Evolutionary conservation across 228 moss, liverwort and hornwort species (phyloP), one percentile per base, ranked within the genome.

Genomic region (Sphagnum magellanicum): DNA sequence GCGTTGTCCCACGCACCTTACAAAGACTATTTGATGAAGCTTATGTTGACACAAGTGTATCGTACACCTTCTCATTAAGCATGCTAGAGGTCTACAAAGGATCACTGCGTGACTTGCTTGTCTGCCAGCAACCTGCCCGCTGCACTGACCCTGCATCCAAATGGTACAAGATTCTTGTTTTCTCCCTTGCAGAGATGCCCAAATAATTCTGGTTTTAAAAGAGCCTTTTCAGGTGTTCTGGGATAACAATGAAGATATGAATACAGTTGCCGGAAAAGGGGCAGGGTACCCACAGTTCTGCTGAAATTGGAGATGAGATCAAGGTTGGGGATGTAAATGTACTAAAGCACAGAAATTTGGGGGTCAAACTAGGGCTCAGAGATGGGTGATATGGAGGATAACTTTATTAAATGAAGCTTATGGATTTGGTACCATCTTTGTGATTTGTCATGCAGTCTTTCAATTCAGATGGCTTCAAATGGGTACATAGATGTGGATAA

Each of bases 11-110:
- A 10, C 84, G 84, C 66, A 74, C 87, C 16, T 67, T 87, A 71
- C 72, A 71, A 64, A 76, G 77, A 15, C 84, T 87, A 16, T 87
- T 87, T 75, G 79, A 84, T 53, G 84, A 87, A 64, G 79, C 87
- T 9, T 74, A 79, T 6, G 62, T 63, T 47, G 87, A 87, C 62
- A 79, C 71, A 50, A 81, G 69, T 48, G 71, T 79, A n/a, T 69
- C 72, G 16, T 87, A 84, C 53, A 77, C 79, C 49, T 87, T 77
- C 71, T 84, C 79, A 76, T 70, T 87, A 64, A 87, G 87, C 69
- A 87, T 87, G 87, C 87, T 87, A 59, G 87, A 87, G 71, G 84
- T 87, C 7, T 84, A 87, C 79, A 87, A 79, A 73, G 87, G 87
- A 55, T 84, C 84, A 13, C 74, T 87, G 75, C 79, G 81, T 66